These are phyloP conservation scores for Didymella pomorum DNA, from an alignment of 2,329 filamentous ascomycete genomes.

Conservation along the genomic window DNA sequence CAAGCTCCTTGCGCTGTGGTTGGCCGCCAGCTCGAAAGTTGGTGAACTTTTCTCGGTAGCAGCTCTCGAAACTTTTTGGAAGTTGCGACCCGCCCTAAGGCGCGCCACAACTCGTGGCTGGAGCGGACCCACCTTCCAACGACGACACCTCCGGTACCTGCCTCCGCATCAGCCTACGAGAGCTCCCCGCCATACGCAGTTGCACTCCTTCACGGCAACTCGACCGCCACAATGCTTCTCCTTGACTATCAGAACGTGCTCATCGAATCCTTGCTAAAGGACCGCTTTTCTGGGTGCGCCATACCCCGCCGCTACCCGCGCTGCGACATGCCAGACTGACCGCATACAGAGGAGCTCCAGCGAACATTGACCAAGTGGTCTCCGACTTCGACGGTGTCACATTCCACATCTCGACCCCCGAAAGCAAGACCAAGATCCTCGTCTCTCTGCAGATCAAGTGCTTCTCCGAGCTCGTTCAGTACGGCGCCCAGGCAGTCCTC, in stretches of 20 bases:
- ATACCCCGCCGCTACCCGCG: conserved; percentile 43
- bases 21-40: conserved; percentile 6
- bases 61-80: conserved; percentile 46
- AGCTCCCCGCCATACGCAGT: conserved; percentile 36
- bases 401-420: conserved; percentile 97
- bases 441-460: conserved; percentile 96
- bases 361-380: conserved; percentile 95
- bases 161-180: conserved; percentile 39
- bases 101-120: conserved; percentile 32
- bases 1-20: neutral
- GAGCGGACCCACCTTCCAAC: conserved; percentile 35
- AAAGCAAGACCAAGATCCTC: conserved; percentile 90
- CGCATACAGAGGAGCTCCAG: conserved; percentile 74
- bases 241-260: conserved; percentile 99
- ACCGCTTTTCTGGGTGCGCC: conserved; percentile 85
- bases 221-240: conserved; percentile 72
- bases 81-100: conserved; percentile 32
- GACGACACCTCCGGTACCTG: conserved; percentile 34
- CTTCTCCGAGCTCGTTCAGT: conserved; percentile 88
- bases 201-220: conserved; percentile 20
- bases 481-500: conserved; percentile 90
- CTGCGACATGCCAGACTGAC: conserved; percentile 48
- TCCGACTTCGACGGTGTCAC: conserved; percentile 99
- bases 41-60: conserved; percentile 32
- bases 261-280: conserved; percentile 93